These are phyloP conservation scores for Puccinia brachypodii DNA, from an alignment of 1,284 basidiomycete species.

Conservation along the genomic window DNA sequence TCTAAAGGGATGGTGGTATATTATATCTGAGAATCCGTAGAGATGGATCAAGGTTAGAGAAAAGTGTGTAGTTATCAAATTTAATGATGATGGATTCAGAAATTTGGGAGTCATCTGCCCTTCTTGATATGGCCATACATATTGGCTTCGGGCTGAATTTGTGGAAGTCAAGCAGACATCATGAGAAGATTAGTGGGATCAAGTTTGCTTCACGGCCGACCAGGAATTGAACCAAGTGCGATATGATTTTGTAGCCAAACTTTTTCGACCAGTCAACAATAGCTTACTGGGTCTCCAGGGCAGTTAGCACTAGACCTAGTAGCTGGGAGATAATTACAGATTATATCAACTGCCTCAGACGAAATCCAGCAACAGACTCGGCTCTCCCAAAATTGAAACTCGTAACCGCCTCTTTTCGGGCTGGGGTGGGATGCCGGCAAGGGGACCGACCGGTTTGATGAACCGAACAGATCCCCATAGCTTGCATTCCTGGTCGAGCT, in stretches of 20 bases:
- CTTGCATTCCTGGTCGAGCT: no score
- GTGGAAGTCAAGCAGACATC: background rate
- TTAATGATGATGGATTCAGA: background rate
- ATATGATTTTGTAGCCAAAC: background rate
- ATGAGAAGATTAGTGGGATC: background rate
- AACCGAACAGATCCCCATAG: no score
- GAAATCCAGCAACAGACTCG: background rate
- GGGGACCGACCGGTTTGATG: background rate
- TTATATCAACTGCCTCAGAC: background rate
- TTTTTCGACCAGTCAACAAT: background rate
- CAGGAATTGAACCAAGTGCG: background rate
- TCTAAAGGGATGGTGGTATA: background rate
- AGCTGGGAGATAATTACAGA: background rate
- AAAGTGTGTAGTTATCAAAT: no score
- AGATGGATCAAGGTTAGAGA: background rate
- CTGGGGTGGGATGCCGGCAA: no score
- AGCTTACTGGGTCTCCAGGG: background rate
- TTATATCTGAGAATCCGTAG: background rate
- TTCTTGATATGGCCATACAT: no score
- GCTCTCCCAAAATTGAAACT: background rate
- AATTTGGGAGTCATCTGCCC: no score
- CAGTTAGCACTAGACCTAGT: background rate
- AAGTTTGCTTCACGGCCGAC: background rate
- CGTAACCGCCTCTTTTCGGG: background rate
- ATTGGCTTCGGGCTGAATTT: background rate